These are phyloP conservation scores for Chalara sp. DNA, from an alignment of 2,329 filamentous ascomycete species.

Conservation along the genomic window DNA sequence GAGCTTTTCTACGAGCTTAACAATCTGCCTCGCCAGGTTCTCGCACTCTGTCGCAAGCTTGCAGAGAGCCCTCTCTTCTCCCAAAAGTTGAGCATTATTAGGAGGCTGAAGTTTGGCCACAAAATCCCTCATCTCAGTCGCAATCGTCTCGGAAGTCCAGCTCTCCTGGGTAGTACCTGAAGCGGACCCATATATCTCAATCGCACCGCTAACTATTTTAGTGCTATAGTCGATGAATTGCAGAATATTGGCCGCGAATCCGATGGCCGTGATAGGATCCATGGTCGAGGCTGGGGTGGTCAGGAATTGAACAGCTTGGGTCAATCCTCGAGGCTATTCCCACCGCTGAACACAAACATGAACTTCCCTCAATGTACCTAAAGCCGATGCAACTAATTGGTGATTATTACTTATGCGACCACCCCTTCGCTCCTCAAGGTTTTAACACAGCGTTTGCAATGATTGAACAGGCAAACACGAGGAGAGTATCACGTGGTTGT, in stretches of 20 bases:
- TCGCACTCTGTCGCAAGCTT: slow-evolving; percentile 1
- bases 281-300: slow-evolving; percentile 3
- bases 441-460: too few relatives aligned
- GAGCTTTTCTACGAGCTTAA: not conserved
- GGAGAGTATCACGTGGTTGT: too few relatives aligned
- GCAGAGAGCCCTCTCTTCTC: slow-evolving; percentile 1
- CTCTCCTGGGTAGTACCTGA: slow-evolving; percentile 31
- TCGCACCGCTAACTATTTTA: slow-evolving; percentile 35
- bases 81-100: not conserved
- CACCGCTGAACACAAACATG: not conserved
- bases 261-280: slow-evolving; percentile 29
- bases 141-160: not conserved
- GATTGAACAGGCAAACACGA: too few relatives aligned
- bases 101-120: slow-evolving; percentile 1
- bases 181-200: slow-evolving; percentile 40
- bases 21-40: not conserved
- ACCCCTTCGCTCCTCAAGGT: too few relatives aligned
- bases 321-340: not conserved
- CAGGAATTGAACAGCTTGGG: not conserved
- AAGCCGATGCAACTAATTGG: not conserved
- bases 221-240: slow-evolving; percentile 38
- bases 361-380: not conserved
- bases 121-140: not conserved
- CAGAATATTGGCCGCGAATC: slow-evolving; percentile 37
- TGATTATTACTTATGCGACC: too few relatives aligned